Percentiles rank a stretch among this genome's conserved stretches.
Conservation (phyloP, 2,329 filamentous ascomycete genomes). For the Ampelomyces quisqualis region DNA sequence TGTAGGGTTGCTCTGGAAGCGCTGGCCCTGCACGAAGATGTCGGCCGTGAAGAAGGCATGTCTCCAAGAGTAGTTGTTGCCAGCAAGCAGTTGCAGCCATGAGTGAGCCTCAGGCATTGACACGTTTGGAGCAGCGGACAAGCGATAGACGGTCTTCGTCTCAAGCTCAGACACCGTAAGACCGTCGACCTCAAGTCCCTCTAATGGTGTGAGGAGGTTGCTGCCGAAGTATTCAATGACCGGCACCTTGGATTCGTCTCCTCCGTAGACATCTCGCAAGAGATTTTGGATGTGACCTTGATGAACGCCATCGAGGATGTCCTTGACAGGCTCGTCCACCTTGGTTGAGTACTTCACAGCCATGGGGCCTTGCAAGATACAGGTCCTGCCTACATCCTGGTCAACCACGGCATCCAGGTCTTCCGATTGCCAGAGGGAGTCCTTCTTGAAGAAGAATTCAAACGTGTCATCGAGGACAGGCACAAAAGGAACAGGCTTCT, state of each 20-base stretch:
- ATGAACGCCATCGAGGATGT: constrained; percentile 91
- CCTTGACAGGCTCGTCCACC: constrained; percentile 90
- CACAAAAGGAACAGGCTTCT: constrained; percentile 97
- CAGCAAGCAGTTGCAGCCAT: constrained; percentile 87
- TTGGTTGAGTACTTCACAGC: constrained; percentile 86
- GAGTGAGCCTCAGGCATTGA: constrained; percentile 75
- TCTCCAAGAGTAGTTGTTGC: constrained; percentile 83
- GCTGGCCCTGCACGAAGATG: constrained; percentile 90
- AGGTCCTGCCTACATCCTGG: constrained; percentile 93
- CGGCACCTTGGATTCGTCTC: constrained; percentile 73
- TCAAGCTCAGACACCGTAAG: constrained; percentile 78
- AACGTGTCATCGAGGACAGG: constrained; percentile 95
- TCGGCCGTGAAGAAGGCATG: constrained; percentile 93
- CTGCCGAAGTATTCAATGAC: constrained; percentile 94
- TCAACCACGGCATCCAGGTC: constrained; percentile 93
- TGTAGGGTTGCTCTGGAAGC: constrained; percentile 96
- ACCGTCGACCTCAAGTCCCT: constrained; percentile 72
- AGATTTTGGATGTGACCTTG: constrained; percentile 80
- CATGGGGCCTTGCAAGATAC: constrained; percentile 93
- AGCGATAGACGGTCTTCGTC: constrained; percentile 78
- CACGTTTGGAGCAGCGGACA: constrained; percentile 72
- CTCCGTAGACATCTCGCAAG: constrained; percentile 75
- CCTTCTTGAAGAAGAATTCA: constrained; percentile 99
- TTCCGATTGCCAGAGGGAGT: constrained; percentile 98
- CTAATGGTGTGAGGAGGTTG: constrained; percentile 70